These are phyloP conservation scores for Knoxia roxburghii DNA, from an alignment of 257 asterid genomes.

Conservation along the genomic window DNA sequence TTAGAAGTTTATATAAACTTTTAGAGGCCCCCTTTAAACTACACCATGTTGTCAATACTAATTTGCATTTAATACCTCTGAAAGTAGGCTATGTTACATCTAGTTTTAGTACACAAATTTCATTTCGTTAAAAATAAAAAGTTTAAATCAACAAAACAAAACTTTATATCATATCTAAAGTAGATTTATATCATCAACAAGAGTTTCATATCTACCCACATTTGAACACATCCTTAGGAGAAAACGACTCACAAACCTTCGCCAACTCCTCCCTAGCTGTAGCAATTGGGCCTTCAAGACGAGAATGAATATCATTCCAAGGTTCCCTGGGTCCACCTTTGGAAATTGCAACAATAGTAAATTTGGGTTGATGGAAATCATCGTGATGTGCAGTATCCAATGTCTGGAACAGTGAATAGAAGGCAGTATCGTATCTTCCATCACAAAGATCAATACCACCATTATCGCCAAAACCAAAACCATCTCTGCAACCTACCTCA, in stretches of 20 bases:
- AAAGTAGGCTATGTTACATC: too few relatives aligned
- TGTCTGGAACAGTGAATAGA: conserved; percentile 76
- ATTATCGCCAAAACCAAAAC: conserved; percentile 78
- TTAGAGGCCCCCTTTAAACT: too few relatives aligned
- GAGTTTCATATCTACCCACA: too few relatives aligned
- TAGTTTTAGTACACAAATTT: too few relatives aligned
- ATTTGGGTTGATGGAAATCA: conserved; percentile 84
- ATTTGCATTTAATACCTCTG: too few relatives aligned
- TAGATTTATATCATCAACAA: too few relatives aligned
- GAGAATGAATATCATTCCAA: conserved; percentile 86
- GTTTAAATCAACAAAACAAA: too few relatives aligned
- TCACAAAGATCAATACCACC: conserved; percentile 78
- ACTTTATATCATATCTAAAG: too few relatives aligned
- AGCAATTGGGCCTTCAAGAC: conserved; percentile 61
- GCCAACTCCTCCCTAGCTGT: conserved; percentile 65
- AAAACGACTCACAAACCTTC: conserved; percentile 62
- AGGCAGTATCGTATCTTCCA: conserved; percentile 75
- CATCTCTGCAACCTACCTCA: conserved; percentile 81
- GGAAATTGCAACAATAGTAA: conserved; percentile 47
- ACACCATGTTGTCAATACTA: too few relatives aligned
- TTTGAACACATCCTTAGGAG: conserved; percentile 91
- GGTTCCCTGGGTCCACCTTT: conserved; percentile 91
- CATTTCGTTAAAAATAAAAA: too few relatives aligned
- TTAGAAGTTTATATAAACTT: too few relatives aligned
- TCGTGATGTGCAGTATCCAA: conserved; percentile 77